Evolutionary conservation across 208 protist genomes (phyloP).

Genomic region (Kentomonas sorsogonicus): DNA sequence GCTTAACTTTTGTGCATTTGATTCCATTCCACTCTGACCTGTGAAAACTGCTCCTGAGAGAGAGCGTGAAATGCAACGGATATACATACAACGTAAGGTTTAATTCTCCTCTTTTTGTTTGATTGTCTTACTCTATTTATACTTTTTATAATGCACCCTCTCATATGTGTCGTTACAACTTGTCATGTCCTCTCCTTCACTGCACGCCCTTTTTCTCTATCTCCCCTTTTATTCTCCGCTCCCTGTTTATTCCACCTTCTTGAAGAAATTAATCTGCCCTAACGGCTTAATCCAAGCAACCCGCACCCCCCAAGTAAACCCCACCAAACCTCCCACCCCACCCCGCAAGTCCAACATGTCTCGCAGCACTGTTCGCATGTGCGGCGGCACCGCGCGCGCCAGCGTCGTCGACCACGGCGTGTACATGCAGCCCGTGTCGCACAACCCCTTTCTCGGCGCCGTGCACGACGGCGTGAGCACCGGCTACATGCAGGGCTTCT

Average conservation of each 20-base stretch:
- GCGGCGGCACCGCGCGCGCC: slow-evolving; percentile 42
- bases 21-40: too few species aligned
- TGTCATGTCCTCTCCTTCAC: background rate
- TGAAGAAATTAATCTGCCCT: background rate
- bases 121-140: too few species aligned
- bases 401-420: slow-evolving; percentile 74
- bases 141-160: too few species aligned
- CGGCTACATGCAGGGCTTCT: slow-evolving; percentile 67
- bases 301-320: background rate
- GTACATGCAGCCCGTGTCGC: slow-evolving; percentile 67
- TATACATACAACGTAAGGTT: too few species aligned
- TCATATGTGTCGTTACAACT: slow-evolving; percentile 8
- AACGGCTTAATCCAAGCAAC: background rate
- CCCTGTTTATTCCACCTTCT: slow-evolving; percentile 3
- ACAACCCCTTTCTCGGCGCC: slow-evolving; percentile 64
- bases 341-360: slow-evolving; percentile 32
- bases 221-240: slow-evolving; percentile 1
- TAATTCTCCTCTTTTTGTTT: too few species aligned
- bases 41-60: too few species aligned
- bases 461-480: slow-evolving; percentile 72
- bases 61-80: too few species aligned
- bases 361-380: slow-evolving; percentile 41
- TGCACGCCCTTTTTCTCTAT: background rate
- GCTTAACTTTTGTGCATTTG: too few species aligned
- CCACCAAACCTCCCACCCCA: background rate